phyloP scores from a whole-genome alignment of 257 asterid species.

The Nyctanthes arbortristis region DNA sequence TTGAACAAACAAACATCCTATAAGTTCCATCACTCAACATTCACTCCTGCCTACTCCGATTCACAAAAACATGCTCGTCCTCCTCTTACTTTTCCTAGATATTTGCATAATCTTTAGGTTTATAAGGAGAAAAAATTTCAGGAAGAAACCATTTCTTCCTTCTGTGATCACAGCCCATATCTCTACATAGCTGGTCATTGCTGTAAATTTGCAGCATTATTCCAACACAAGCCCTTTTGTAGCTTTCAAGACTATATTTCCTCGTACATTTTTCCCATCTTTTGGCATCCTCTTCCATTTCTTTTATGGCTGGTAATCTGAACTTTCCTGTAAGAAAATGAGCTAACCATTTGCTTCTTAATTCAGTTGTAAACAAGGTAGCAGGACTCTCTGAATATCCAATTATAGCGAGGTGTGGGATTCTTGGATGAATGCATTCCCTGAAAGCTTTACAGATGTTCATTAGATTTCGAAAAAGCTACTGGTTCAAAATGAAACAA shows the following conservation, averaged over 20 bases:
- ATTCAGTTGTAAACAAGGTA: slow-evolving; percentile 45
- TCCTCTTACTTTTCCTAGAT: slow-evolving; percentile 4
- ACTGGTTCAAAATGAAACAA: not conserved
- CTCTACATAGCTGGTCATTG: slow-evolving; percentile 55
- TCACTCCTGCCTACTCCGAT: not conserved
- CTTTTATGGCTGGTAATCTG: slow-evolving; percentile 32
- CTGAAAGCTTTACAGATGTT: slow-evolving; percentile 18
- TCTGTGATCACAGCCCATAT: slow-evolving; percentile 48
- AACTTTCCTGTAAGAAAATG: slow-evolving; percentile 54
- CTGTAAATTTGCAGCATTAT: slow-evolving; percentile 52
- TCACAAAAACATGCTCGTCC: not conserved
- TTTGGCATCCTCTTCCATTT: slow-evolving; percentile 50
- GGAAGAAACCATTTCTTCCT: slow-evolving; percentile 41
- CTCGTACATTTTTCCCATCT: slow-evolving; percentile 48
- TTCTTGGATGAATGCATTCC: slow-evolving; percentile 64
- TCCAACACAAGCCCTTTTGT: slow-evolving; percentile 55
- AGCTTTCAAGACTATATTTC: slow-evolving; percentile 27
- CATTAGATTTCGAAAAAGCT: not conserved
- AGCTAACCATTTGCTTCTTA: slow-evolving; percentile 57
- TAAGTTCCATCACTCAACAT: not conserved
- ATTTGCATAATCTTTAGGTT: slow-evolving; percentile 49
- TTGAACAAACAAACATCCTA: not conserved
- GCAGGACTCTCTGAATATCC: slow-evolving; percentile 65
- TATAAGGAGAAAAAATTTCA: slow-evolving; percentile 43
- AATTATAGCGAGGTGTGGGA: slow-evolving; percentile 58